Evolutionary conservation across 495 filamentous ascomycete genomes (phyloP).

Genomic region (Talaromyces nanjingensis): DNA sequence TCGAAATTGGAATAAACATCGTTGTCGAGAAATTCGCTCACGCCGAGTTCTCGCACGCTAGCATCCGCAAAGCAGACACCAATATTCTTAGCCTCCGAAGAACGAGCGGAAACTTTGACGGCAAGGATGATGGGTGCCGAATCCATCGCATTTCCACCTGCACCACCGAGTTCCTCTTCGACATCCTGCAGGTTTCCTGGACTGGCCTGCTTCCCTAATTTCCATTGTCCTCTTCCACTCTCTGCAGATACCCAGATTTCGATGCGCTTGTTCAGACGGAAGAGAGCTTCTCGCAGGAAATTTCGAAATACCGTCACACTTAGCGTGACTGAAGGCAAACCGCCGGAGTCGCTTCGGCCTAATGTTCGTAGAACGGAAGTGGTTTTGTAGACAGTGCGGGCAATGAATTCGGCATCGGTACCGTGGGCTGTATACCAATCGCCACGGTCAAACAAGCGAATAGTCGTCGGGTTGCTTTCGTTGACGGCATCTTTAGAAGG

Average conservation of each 20-base stretch:
- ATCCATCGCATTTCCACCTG: constrained; percentile 56
- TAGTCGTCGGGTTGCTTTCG: constrained; percentile 37
- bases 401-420: constrained; percentile 88
- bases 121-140: constrained; percentile 89
- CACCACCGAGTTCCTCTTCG: constrained; percentile 81
- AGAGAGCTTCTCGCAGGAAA: constrained; percentile 90
- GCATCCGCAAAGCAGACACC: constrained; percentile 98
- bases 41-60: constrained; percentile 88
- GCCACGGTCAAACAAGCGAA: constrained; percentile 88
- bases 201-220: constrained; percentile 81
- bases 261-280: constrained; percentile 79
- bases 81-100: constrained; percentile 75
- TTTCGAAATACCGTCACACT: constrained; percentile 89
- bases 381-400: constrained; percentile 91
- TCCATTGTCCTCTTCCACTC: constrained; percentile 76
- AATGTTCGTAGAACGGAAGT: constrained; percentile 90
- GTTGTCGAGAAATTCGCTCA: constrained; percentile 97
- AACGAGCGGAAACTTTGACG: constrained; percentile 85
- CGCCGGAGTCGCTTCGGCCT: constrained; percentile 71
- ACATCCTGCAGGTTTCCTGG: constrained; percentile 96
- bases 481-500: constrained; percentile 56
- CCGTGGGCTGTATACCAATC: constrained; percentile 96
- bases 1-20: constrained; percentile 98
- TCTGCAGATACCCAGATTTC: constrained; percentile 76
- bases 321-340: constrained; percentile 88